Evolutionary conservation across 306 rosid genomes (phyloP).

Genomic region (peach (Prunus persica)): Prunus_persica_NCBIv2 NC_034011.1:3397001-3397500

Average conservation of each 20-base stretch:
- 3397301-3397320: too few species aligned
- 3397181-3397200: slow-evolving; percentile 17
- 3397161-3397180: slow-evolving; percentile 57
- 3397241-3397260: not conserved
- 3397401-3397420: not conserved
- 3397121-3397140: slow-evolving; percentile 89
- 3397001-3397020: slow-evolving; percentile 12
- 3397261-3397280: not conserved
- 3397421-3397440: not conserved
- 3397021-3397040: slow-evolving; percentile 15
- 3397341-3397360: not conserved
- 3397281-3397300: not conserved
- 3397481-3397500: not conserved
- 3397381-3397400: not conserved
- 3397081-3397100: slow-evolving; percentile 76
- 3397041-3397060: slow-evolving; percentile 16
- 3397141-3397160: slow-evolving; percentile 72
- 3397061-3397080: slow-evolving; percentile 19
- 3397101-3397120: slow-evolving; percentile 93
- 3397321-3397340: not conserved
- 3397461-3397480: not conserved
- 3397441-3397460: not conserved
- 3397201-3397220: not conserved
- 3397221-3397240: not conserved
- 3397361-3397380: not conserved